Conservation (phyloP, 2,329 filamentous ascomycete genomes). For the Pseudogymnoascus sp. region DNA sequence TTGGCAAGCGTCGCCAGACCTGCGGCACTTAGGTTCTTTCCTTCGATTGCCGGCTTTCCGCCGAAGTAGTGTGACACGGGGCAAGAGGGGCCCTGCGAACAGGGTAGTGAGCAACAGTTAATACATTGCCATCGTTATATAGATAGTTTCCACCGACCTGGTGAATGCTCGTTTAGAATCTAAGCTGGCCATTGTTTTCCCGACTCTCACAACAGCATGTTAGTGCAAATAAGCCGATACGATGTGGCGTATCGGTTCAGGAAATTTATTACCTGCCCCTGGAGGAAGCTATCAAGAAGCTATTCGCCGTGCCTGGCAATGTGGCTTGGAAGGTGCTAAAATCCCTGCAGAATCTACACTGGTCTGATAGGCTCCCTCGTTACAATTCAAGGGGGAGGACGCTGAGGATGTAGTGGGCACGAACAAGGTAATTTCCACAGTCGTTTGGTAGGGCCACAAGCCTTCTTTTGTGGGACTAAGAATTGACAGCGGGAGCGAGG, state of each 20-base stretch:
- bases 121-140: not conserved
- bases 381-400: not conserved
- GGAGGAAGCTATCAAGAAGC: not conserved
- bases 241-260: not conserved
- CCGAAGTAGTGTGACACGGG: not conserved
- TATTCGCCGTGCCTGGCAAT: not conserved
- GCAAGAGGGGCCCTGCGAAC: not conserved
- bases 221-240: not conserved
- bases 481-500: not conserved
- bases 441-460: not conserved
- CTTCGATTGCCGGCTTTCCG: not conserved
- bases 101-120: not conserved
- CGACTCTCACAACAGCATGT: not conserved
- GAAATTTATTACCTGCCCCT: not conserved
- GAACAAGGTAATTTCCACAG: not conserved
- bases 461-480: not conserved
- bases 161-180: not conserved
- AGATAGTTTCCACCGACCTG: not conserved
- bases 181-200: not conserved
- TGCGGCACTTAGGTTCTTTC: slow-evolving; percentile 19
- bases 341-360: not conserved
- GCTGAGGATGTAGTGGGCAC: not conserved
- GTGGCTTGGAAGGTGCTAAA: not conserved
- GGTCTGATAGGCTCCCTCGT: not conserved
- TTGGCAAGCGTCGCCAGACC: slow-evolving; percentile 14